Base-by-base conservation (phyloP, 2,329 filamentous ascomycete genomes). In the Drechslerella stenobrocha region DNA sequence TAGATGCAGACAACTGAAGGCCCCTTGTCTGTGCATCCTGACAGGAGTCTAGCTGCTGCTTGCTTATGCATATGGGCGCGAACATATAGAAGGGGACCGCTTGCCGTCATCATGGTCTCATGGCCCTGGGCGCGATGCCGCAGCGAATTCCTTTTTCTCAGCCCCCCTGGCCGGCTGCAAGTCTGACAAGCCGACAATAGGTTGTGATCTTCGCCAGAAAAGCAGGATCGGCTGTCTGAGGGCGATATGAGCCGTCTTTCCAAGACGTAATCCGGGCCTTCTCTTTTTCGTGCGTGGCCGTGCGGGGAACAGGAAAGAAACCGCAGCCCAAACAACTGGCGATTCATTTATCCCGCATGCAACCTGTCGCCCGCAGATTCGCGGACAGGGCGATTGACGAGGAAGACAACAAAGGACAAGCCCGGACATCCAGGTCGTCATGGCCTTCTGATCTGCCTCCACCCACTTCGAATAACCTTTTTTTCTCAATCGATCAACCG, bases 51-150 rank as follows among this genome's bases (percentile, higher is more conserved):
- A n/a, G n/a, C n/a, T n/a, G n/a, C n/a, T n/a, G n/a, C n/a, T n/a
- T n/a, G n/a, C n/a, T n/a, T n/a, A n/a, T n/a, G n/a, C n/a, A n/a
- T n/a, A n/a, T n/a, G n/a, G n/a, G n/a, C n/a, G n/a, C n/a, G n/a
- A n/a, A n/a, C n/a, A n/a, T n/a, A n/a, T n/a, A n/a, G n/a, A 42
- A 18, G 9, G 13, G 2, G 15, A 42, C 56, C 15, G 22, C 35
- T 52, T 59, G 51, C 63, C 63, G 63, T 67, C 63, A 67, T 67
- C 55, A 56, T 67, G 55, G 55, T 42, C 63, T 67, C 63, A 67
- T 67, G 42, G 50, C 34, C 40, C 34, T 9, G 50, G 32, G 56
- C 53, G 52, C 52, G 48, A 66, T 66, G 63, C 63, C 63, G 63
- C 63, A 60, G 35, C 48, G 48, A 53, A 52, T 64, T 66, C 50